Evolutionary conservation across 2,329 filamentous ascomycete genomes (phyloP), one percentile per base, ranked within the genome.

Genomic region (Aspergillus oerlinghausenensis): DNA sequence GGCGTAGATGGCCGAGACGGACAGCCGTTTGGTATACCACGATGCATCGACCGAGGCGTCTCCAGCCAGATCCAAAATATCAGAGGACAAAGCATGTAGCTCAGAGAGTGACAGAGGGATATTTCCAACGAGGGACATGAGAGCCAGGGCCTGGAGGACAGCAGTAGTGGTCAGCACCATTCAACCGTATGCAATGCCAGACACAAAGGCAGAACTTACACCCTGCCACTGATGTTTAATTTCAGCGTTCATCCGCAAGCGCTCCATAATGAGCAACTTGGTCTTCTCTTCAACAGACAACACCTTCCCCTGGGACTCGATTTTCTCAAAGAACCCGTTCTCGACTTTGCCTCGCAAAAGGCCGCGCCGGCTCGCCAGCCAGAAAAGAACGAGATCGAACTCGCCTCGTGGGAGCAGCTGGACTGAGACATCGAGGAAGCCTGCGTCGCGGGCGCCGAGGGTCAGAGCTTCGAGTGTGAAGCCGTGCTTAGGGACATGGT

Each of bases 41-140:
- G 86, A 87, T 3, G 85, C 83, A 73, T 97, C 92, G 58, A 97
- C 89, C 23, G 87, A 83, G 23, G 77, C 80, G 73, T 97, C 94
- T 51, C 91, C 90, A 0, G 93, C 85, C 3, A 96, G 84, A 68
- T 89, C 92, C 82, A 89, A 90, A 52, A 99, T 95, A 73, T 99
- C 94, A 72, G 97, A 93, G n/a, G 88, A 84, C 4, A 99, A 84
- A 51, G 83, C 80, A 45, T 88, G 86, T 3, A 99, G 83, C 76
- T 97, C 94, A 48, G 82, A 82, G 3, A 97, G 71, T 0, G 92
- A 92, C 8, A 84, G 77, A 0, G 90, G 84, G 35, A 95, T 82
- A 72, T 93, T 88, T 58, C 82, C 84, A 0, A 91, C 89, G 56
- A 95, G 87, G 4, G 92, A 91, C 89, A 97, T 96, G 60, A 96